Percentiles rank a stretch among this genome's conserved stretches.
phyloP scores from a whole-genome alignment of 768 basidiomycete species.

The Russula vinacea region DNA sequence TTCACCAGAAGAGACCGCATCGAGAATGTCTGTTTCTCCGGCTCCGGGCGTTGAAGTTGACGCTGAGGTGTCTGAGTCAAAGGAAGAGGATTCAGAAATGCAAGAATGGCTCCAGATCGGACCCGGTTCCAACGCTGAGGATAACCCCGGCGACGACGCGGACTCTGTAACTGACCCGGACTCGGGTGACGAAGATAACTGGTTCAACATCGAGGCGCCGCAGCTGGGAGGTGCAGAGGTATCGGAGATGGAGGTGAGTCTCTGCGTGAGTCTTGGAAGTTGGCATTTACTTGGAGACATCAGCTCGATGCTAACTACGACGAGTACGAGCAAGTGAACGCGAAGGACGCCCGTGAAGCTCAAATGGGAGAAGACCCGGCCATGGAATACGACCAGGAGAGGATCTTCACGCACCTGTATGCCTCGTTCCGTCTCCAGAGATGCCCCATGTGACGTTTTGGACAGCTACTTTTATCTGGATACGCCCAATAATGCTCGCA shows the following conservation, averaged over 20 bases:
- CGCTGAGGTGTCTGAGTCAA: slow-evolving; percentile 23
- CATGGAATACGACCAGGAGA: slow-evolving; percentile 73
- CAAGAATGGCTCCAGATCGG: slow-evolving; percentile 31
- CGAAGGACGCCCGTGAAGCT: not conserved
- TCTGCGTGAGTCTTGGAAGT: not conserved
- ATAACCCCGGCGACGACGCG: slow-evolving; percentile 36
- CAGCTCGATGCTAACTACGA: slow-evolving; percentile 15
- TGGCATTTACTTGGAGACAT: not conserved
- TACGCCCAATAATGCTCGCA: slow-evolving; percentile 65
- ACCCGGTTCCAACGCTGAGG: slow-evolving; percentile 34
- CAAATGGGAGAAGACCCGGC: slow-evolving; percentile 72
- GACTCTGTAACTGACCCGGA: slow-evolving; percentile 63
- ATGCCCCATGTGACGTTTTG: slow-evolving; percentile 13
- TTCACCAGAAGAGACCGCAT: not conserved
- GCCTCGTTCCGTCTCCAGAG: slow-evolving; percentile 30
- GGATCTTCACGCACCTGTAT: slow-evolving; percentile 81
- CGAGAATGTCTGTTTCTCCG: not conserved
- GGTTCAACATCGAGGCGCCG: slow-evolving; percentile 35
- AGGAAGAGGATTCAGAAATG: slow-evolving; percentile 37
- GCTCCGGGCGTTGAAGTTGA: not conserved
- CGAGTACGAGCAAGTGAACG: slow-evolving; percentile 5
- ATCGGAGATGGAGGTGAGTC: slow-evolving; percentile 15
- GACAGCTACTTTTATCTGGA: slow-evolving; percentile 86
- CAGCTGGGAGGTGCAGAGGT: slow-evolving; percentile 15
- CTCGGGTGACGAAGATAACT: slow-evolving; percentile 61